Evolutionary conservation across 345 rosid species (phyloP).

Genomic region (Atalantia buxifolia): DNA sequence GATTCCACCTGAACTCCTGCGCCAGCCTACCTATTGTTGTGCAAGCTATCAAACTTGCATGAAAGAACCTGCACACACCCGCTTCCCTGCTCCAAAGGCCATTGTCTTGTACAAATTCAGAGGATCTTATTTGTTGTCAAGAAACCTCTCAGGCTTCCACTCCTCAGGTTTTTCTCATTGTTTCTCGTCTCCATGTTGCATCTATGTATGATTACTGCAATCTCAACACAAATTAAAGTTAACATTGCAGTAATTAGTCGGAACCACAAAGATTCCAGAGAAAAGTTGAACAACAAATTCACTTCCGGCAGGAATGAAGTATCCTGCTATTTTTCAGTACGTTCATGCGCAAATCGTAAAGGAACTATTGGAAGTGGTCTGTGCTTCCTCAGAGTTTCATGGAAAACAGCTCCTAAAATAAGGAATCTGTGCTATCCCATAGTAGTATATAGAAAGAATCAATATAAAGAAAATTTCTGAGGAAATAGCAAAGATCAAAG

Average conservation of each 20-base stretch:
- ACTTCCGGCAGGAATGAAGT: conserved; percentile 61
- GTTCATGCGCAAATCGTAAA: conserved; percentile 64
- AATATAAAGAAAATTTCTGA: neutral
- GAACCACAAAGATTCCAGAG: neutral
- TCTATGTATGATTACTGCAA: conserved; percentile 78
- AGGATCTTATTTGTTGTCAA: no score
- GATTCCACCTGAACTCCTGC: conserved; percentile 75
- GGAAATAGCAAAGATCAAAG: neutral
- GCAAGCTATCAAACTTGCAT: conserved; percentile 58
- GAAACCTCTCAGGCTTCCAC: no score
- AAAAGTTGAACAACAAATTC: conserved; percentile 38
- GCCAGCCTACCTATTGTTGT: conserved; percentile 65
- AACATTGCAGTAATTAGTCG: neutral
- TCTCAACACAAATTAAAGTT: conserved; percentile 26
- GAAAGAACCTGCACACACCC: conserved; percentile 12
- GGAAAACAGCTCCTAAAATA: conserved; percentile 69
- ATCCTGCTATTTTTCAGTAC: conserved; percentile 71
- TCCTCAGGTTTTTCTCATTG: no score
- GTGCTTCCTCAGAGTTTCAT: conserved; percentile 79
- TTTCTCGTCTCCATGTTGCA: conserved; percentile 88
- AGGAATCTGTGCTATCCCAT: conserved; percentile 52
- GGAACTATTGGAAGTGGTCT: conserved; percentile 74
- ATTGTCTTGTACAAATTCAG: no score
- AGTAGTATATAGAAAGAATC: neutral
- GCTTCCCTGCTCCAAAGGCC: no score